phyloP scores from a whole-genome alignment of 305 asterid species.

The Fraxinus albicans region DNA sequence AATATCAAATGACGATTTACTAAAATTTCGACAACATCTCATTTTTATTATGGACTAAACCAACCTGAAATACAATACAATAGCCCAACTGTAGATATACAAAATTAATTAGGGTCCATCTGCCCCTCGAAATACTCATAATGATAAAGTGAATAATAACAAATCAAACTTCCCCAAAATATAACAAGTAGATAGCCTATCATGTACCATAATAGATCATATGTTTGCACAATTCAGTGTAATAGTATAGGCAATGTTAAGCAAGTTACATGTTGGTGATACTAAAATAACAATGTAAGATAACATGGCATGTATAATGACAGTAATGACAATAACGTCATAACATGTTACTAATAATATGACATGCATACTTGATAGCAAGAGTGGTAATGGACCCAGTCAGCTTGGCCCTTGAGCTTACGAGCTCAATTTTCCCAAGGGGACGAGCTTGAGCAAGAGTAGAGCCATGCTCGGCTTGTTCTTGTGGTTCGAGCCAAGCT shows the following conservation, averaged over 20 bases:
- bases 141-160: background rate
- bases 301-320: background rate
- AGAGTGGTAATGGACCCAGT: too few relatives aligned
- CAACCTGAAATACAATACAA: background rate
- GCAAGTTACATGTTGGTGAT: background rate
- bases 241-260: background rate
- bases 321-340: background rate
- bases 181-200: background rate
- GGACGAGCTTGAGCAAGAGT: too few relatives aligned
- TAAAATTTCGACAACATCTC: background rate
- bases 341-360: too few relatives aligned
- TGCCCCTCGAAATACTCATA: background rate
- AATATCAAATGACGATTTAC: too few relatives aligned
- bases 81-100: background rate
- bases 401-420: background rate
- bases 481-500: background rate
- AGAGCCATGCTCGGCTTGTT: background rate
- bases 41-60: background rate
- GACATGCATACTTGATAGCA: background rate
- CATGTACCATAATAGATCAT: background rate
- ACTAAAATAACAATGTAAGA: background rate
- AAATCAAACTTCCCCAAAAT: background rate
- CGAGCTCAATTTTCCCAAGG: too few relatives aligned
- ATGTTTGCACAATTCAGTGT: background rate
- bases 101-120: background rate